Base-by-base conservation (phyloP, 1,139 yeast species). In the Scheffersomyces quercinus region DNA sequence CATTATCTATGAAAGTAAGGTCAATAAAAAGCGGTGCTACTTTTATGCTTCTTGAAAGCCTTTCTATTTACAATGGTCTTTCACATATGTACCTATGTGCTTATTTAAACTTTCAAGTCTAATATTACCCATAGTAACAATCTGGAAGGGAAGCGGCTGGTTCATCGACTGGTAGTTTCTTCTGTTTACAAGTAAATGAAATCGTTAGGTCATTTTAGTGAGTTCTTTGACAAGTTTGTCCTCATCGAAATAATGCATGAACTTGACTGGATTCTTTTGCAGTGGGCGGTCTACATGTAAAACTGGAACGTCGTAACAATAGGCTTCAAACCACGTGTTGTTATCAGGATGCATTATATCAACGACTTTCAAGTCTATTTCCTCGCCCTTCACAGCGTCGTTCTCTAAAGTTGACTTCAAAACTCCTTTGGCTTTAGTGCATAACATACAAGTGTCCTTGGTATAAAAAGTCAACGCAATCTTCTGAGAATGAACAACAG, bases 221-320 rank as follows among this genome's bases (percentile, higher is more conserved):
- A 80, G 64, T 52, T 77, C 85, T 16, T 77, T 79, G 28, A 72
- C 53, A 3, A 88, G 66, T 51, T 85, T 82, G 10, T 78, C 79
- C 41, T 75, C 74, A 46, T 81, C 68, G 44, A 90, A 75, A 45
- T 83, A 76, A 65, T 90, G 97, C 91, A 89, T 88, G 58, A 85
- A 81, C 56, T 84, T 85, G 11, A 76, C 73, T 4, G 83, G 74
- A 39, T 75, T 69, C 33, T 59, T 64, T 38, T 71, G 73, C 5
- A 64, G 71, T 3, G 67, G 67, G 46, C 81, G 62, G 51, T 82
- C 85, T 13, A 88, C 72, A 58, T 90, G 96, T 34, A 89, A 64
- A 0, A 91, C 97, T 0, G 97, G 97, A 2, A 90, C 91, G 59
- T 91, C 97, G 62, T 83, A 89, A 51, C 96, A 86, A 56, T 90